Base-by-base conservation (phyloP, 441 rosid species). In the Viola pubescens region DNA sequence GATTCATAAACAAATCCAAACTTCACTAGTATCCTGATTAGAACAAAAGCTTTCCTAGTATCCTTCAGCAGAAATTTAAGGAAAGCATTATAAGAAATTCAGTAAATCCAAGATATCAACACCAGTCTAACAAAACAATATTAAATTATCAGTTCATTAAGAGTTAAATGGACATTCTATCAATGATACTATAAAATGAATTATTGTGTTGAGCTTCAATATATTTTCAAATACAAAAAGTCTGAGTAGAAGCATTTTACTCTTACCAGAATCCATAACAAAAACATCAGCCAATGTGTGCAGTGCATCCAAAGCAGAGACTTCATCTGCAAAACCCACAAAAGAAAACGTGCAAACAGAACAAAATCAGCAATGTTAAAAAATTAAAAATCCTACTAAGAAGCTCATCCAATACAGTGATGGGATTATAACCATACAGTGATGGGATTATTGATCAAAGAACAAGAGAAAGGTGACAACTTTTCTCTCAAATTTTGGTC, bases 201-300 rank as follows among this genome's bases (percentile, higher is more conserved):
- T 26, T 26, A 26, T 1, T 26, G 34, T 26, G 34, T 26, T 26
- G 34, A 26, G 34, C 34, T 26, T 26, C 34, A 26, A 26, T 26
- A 26, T 26, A 26, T 26, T 26, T 26, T 26, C 34, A 26, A 26
- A 26, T 0, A 26, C 34, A 26, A 26, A 26, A 1, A 2, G 34
- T 26, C 34, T 43, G 55, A 64, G 53, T 48, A 64, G 34, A 67
- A 41, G 63, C 34, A 66, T 58, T 64, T 41, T 58, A 65, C 39
- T 72, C 81, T 67, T 56, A 91, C 99, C 98, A 53, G 95, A 85
- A 73, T 88, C 96, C 75, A 83, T 69, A 19, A 70, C 68, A 56
- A 87, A 79, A 63, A 70, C 74, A 73, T 78, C 78, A 59, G 90
- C 84, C 90, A 92, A 79, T 51, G 86, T 74, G 48, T 82, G 75